Conservation (phyloP, 129 eudicot species). For the Pittosporum tobira region DNA sequence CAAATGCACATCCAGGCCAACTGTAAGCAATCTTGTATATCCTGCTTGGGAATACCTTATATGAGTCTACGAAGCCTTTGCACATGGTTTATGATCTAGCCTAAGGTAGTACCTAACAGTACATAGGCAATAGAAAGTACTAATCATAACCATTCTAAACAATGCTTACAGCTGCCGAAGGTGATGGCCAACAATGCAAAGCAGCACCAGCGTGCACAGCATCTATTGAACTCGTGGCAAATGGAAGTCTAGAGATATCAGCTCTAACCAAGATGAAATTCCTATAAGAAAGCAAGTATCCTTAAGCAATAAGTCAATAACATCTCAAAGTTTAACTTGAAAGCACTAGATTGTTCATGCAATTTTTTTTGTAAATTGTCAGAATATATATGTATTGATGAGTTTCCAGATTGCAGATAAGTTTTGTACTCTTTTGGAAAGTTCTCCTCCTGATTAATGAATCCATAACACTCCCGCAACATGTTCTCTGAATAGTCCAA, state of each 20-base stretch:
- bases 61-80: not conserved
- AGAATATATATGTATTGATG: not conserved
- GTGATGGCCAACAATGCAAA: slow-evolving; percentile 97
- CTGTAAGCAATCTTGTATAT: not conserved
- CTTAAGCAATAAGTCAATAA: slow-evolving; percentile 13
- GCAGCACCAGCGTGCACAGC: slow-evolving; percentile 99
- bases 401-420: too few species aligned
- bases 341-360: not conserved
- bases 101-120: not conserved
- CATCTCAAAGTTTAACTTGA: not conserved
- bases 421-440: slow-evolving; percentile 40
- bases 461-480: slow-evolving; percentile 63
- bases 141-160: not conserved
- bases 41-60: not conserved
- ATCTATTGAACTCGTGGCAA: slow-evolving; percentile 67
- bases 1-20: not conserved
- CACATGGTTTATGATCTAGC: not conserved
- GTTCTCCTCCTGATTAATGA: slow-evolving; percentile 60
- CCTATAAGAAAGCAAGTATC: slow-evolving; percentile 28
- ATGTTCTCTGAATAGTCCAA: slow-evolving; percentile 81
- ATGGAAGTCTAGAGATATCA: slow-evolving; percentile 89
- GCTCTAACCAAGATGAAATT: slow-evolving; percentile 78
- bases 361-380: not conserved
- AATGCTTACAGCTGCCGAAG: slow-evolving; percentile 75
- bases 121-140: not conserved